phyloP scores from a whole-genome alignment of 73 alveolate genomes.

The Paramecium tetraurelia region DNA sequence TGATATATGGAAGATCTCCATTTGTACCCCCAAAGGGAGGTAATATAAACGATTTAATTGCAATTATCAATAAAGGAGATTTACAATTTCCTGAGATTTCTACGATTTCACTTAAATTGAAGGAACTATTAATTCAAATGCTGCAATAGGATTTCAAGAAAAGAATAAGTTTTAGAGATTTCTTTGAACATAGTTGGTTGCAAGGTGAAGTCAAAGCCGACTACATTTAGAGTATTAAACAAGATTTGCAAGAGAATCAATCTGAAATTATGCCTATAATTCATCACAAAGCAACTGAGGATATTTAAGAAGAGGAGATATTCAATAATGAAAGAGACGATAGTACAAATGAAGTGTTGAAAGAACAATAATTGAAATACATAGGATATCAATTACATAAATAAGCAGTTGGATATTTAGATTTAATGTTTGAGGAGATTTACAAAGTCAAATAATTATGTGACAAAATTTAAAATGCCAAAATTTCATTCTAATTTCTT shows the following conservation, averaged over 20 bases:
- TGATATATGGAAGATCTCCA: constrained; percentile 61
- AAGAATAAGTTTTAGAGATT: constrained; percentile 47
- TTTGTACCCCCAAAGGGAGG: constrained; percentile 58
- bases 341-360: neutral
- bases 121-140: constrained; percentile 34
- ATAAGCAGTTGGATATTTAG: constrained; percentile 13
- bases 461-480: neutral
- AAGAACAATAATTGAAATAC: neutral
- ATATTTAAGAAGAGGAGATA: constrained; percentile 11
- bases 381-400: constrained; percentile 2
- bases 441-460: neutral
- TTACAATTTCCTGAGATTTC: constrained; percentile 21
- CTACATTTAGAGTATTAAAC: neutral
- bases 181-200: constrained; percentile 52
- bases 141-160: constrained; percentile 43
- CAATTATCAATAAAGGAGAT: neutral
- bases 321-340: neutral
- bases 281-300: constrained; percentile 29
- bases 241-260: neutral
- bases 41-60: constrained; percentile 46
- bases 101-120: neutral
- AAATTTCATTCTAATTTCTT: neutral
- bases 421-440: neutral
- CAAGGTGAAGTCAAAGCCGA: constrained; percentile 24
- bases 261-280: neutral